Conservation (phyloP, 306 rosid genomes). For the Medicago lupulina region DNA sequence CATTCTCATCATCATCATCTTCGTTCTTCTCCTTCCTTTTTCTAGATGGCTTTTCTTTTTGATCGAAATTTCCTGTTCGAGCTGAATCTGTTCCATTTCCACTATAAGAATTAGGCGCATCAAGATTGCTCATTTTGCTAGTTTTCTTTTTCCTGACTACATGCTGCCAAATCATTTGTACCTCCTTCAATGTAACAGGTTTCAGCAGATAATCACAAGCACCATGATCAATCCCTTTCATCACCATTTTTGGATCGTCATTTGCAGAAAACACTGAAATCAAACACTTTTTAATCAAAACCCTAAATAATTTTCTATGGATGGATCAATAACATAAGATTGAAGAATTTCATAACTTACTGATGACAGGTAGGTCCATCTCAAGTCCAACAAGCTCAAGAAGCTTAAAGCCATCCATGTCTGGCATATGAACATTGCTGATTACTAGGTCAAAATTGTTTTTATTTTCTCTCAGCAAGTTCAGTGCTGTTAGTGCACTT, state of each 20-base stretch:
- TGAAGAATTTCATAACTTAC: slow-evolving; percentile 52
- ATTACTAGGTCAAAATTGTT: slow-evolving; percentile 84
- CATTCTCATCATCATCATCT: slow-evolving; percentile 67
- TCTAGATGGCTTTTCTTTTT: slow-evolving; percentile 60
- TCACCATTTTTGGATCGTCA: slow-evolving; percentile 78
- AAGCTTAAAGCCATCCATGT: slow-evolving; percentile 98
- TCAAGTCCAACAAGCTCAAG: slow-evolving; percentile 93
- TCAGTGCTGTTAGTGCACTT: slow-evolving; percentile 74
- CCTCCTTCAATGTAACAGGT: slow-evolving; percentile 87
- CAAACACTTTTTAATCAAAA: not conserved
- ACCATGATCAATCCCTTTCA: slow-evolving; percentile 89
- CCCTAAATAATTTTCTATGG: too few species aligned
- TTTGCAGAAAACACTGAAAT: slow-evolving; percentile 80
- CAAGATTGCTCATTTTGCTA: slow-evolving; percentile 50
- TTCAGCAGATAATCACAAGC: slow-evolving; percentile 95
- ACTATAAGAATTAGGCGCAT: slow-evolving; percentile 42
- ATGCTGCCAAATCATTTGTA: slow-evolving; percentile 95
- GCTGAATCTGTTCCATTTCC: slow-evolving; percentile 50
- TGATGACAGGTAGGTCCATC: slow-evolving; percentile 96
- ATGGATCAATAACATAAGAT: not conserved
- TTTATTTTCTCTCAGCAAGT: slow-evolving; percentile 79
- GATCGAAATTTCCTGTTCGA: slow-evolving; percentile 56
- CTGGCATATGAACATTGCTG: slow-evolving; percentile 97
- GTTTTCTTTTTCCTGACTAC: slow-evolving; percentile 78
- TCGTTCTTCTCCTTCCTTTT: slow-evolving; percentile 82